Base-by-base conservation (phyloP, 768 basidiomycete genomes). In the Cystofilobasidium bisporidii region DNA sequence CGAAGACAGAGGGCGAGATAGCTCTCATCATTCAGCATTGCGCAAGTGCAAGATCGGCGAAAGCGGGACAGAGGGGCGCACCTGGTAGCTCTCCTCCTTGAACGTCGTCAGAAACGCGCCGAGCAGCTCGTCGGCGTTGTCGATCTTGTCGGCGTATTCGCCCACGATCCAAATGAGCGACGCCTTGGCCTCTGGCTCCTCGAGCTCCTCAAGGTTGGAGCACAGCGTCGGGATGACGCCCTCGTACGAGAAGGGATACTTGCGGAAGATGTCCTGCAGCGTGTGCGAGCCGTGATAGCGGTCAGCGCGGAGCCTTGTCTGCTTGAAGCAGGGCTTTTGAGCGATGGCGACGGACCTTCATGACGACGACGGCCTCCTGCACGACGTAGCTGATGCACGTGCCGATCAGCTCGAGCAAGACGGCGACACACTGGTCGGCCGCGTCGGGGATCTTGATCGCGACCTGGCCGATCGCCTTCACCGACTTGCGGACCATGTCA, bases 121-220 rank as follows among this genome's bases (percentile, higher is more conserved):
- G 71, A 98, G 80, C 28, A 99, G 81, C 72, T 97, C 93, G 75
- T 89, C 91, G 3, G 94, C 92, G 71, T 99, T 99, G 72, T 93
- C 91, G 71, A 98, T 97, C 79, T 86, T 83, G 76, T 98, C 84
- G 38, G 96, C 88, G 73, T 91, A 98, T 78, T 99, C 91, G 0
- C 96, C 96, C 41, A 98, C 79, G 73, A 98, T 91, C 96, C 96
- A 99, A 38, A 99, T 84, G 85, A 99, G 96, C 14, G 92, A 87
- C 2, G 94, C 87, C 75, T 98, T 98, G 26, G 93, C 86, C 78
- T 99, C 96, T 0, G 96, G 88, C 74, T 98, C 96, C 72, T 98
- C 94, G 59, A 98, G 79, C 12, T 83, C 82, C 75, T 97, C 93
- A 50, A 98, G 81, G 75, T 96, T 86, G 75, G 91, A 88, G 76